phyloP scores from a whole-genome alignment of 352 stramenopile species.

The Pythium biforme region DNA sequence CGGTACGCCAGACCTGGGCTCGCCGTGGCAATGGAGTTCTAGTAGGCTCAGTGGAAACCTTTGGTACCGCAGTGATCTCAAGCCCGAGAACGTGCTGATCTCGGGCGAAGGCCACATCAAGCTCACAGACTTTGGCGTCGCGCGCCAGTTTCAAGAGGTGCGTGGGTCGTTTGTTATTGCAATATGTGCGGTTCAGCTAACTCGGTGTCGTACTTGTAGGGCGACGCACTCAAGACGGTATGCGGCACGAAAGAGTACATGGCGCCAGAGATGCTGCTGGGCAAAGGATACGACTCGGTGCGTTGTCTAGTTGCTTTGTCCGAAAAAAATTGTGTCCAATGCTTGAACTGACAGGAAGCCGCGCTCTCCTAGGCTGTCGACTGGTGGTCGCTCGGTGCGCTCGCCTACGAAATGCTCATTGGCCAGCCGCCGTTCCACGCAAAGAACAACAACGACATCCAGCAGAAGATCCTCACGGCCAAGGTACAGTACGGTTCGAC shows the following conservation, averaged over 20 bases:
- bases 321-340: too few species aligned
- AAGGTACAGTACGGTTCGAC: conserved; percentile 20
- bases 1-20: conserved; percentile 39
- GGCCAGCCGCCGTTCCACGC: conserved; percentile 71
- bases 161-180: not conserved
- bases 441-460: conserved; percentile 67
- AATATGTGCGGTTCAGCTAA: not conserved
- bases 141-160: conserved; percentile 65
- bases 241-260: conserved; percentile 89
- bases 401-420: conserved; percentile 80
- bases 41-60: too few species aligned
- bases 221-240: conserved; percentile 69
- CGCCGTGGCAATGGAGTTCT: too few species aligned
- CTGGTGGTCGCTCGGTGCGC: conserved; percentile 82
- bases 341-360: conserved; percentile 1
- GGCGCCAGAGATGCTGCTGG: conserved; percentile 81
- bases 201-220: conserved; percentile 20
- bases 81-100: conserved; percentile 92
- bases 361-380: conserved; percentile 52
- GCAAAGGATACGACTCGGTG: conserved; percentile 81
- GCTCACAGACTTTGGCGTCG: conserved; percentile 91
- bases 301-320: too few species aligned
- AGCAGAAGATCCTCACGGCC: conserved; percentile 74
- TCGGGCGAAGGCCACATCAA: conserved; percentile 88
- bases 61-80: conserved; percentile 74